Percentiles rank a stretch among this genome's conserved stretches.
phyloP scores from a whole-genome alignment of 2,329 filamentous ascomycete species.

The Teratosphaeria zuluensis region DNA sequence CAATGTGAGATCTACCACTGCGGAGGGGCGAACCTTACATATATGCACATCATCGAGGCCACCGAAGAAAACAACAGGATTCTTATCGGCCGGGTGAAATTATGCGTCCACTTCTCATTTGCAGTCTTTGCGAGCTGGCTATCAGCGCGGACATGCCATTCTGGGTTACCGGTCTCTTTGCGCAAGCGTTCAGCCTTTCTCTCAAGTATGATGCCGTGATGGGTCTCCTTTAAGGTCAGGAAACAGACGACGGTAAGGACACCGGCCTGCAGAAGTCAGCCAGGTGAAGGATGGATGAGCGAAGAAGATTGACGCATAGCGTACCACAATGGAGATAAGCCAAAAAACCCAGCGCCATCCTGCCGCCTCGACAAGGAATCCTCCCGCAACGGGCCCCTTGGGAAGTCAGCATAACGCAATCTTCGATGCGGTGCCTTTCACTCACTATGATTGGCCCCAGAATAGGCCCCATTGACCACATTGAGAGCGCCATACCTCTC shows the following conservation, averaged over 20 bases:
- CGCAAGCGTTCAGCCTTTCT: slow-evolving; percentile 36
- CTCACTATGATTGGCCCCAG: slow-evolving; percentile 12
- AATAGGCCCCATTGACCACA: slow-evolving; percentile 33
- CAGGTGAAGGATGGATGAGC: not conserved
- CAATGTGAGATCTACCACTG: not conserved
- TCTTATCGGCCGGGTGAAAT: slow-evolving; percentile 45
- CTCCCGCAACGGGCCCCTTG: slow-evolving; percentile 41
- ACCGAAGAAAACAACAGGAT: slow-evolving; percentile 40
- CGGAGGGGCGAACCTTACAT: slow-evolving; percentile 18
- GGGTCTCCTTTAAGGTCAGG: slow-evolving; percentile 37
- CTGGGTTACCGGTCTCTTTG: slow-evolving; percentile 40
- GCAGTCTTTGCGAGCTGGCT: not conserved
- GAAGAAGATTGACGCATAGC: not conserved
- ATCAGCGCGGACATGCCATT: not conserved
- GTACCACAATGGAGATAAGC: slow-evolving; percentile 34
- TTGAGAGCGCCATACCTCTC: slow-evolving; percentile 33
- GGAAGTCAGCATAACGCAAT: not conserved
- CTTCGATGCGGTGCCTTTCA: not conserved
- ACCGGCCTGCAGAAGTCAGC: slow-evolving; percentile 5
- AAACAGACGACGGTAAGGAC: slow-evolving; percentile 28
- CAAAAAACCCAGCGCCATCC: slow-evolving; percentile 46
- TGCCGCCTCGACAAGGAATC: slow-evolving; percentile 38
- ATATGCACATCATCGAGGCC: slow-evolving; percentile 39
- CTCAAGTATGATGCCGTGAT: slow-evolving; percentile 37
- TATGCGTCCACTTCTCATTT: not conserved